These are phyloP conservation scores for Entomortierella lignicola DNA, from an alignment of 192 early-diverging fungal genomes.

Conservation along the genomic window DNA sequence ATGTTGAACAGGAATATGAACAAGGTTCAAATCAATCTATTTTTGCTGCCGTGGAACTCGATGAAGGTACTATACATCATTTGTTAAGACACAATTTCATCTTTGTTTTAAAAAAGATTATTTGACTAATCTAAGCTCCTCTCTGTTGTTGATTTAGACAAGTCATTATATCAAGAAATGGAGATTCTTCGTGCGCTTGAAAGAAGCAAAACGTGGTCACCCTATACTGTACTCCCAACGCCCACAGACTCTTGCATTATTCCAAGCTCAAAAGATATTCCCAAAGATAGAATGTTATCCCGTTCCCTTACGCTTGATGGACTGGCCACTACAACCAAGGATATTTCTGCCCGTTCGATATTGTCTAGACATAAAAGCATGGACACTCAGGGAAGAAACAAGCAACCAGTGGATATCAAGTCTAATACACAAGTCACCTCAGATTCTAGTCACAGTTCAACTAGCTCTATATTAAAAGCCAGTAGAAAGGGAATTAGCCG, in stretches of 20 bases:
- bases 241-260: background rate
- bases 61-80: conserved; percentile 16
- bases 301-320: conserved; percentile 24
- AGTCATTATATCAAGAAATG: conserved; percentile 18
- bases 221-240: conserved; percentile 17
- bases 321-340: conserved; percentile 6
- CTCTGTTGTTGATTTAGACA: too few relatives aligned
- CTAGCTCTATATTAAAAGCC: background rate
- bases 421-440: background rate
- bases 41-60: conserved; percentile 9
- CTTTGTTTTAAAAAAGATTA: too few relatives aligned
- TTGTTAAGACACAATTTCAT: too few relatives aligned
- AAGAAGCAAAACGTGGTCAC: conserved; percentile 32
- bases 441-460: background rate
- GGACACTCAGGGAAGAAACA: conserved; percentile 1
- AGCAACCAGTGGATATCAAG: background rate
- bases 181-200: conserved; percentile 25
- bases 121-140: too few relatives aligned
- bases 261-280: conserved; percentile 1
- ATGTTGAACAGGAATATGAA: background rate
- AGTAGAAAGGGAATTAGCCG: conserved; percentile 14
- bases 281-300: conserved; percentile 15
- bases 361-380: conserved; percentile 28
- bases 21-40: background rate
- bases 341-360: background rate